Evolutionary conservation across 1,139 yeast species (phyloP), one percentile per base, ranked within the genome.

Genomic region (Suhomyces bribrorum): DNA sequence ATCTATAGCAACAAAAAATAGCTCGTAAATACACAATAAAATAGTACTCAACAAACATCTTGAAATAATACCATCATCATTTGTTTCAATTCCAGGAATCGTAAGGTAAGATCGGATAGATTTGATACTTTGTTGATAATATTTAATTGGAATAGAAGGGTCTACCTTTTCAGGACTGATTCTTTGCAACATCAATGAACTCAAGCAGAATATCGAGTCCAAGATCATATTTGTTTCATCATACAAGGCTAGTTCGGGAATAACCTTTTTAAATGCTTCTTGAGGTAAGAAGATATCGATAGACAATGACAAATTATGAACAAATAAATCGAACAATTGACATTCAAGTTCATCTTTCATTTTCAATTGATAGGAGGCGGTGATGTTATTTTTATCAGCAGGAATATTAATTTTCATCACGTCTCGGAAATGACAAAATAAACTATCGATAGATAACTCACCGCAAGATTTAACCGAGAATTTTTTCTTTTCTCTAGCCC

Each of bases 171-270:
- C 56, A 3, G 69, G 69, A 16, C 50, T 49, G 29, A 50, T 52
- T 24, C 70, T 48, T 37, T 61, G 69, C 23, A 61, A 48, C 46
- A 62, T 64, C 32, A 67, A 53, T 13, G 67, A 64, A 41, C 69
- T 59, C 40, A 69, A 53, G 38, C 69, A 64, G 35, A 62, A 59
- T 37, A 69, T 62, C 13, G 69, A 53, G 45, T 65, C 61, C 20
- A 66, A 38, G 13, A 69, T 51, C 62, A 67, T 57, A 17, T 63
- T 58, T 2, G 74, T 64, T 7, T 66, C 72, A 41, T 69, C 74
- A 34, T 57, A 48, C 8, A 69, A 46, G 4, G 73, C 71, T 43
- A 68, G 44, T 34, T 64, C 64, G 2, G 73, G 64, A 1, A 69
- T 55, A 6, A 69, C 52, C 24, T 56, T 57, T 17, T 54, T 54